Evolutionary conservation across 2,329 filamentous ascomycete genomes (phyloP).

Genomic region (Sphaerulina populicola): DNA sequence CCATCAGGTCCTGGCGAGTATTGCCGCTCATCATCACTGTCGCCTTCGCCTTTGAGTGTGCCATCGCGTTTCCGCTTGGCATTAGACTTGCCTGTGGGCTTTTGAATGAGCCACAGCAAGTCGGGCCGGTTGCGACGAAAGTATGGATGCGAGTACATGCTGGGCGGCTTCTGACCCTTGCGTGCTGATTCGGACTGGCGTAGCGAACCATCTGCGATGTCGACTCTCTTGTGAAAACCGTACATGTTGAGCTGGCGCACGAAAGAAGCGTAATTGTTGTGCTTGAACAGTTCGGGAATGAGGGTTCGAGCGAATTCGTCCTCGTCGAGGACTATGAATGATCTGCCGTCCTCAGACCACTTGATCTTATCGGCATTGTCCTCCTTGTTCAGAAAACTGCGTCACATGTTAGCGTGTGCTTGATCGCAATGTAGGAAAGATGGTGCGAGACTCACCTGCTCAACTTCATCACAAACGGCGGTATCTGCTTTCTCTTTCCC

Average conservation of each 20-base stretch:
- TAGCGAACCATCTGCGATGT: constrained; percentile 95
- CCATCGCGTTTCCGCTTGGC: constrained; percentile 48
- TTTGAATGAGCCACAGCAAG: constrained; percentile 90
- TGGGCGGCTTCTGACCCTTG: constrained; percentile 84
- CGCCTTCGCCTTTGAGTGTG: constrained; percentile 51
- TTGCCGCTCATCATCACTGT: constrained; percentile 58
- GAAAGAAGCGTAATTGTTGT: constrained; percentile 72
- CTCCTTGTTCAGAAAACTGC: constrained; percentile 73
- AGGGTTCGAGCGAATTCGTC: constrained; percentile 72
- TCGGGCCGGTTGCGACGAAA: constrained; percentile 91
- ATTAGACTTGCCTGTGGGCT: constrained; percentile 64
- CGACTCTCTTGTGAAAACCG: constrained; percentile 48
- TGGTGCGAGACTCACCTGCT: constrained; percentile 62
- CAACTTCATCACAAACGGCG: constrained; percentile 93
- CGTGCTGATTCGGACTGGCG: constrained; percentile 94
- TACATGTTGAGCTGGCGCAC: constrained; percentile 60
- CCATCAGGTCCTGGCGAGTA: constrained; percentile 26
- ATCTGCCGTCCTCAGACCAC: constrained; percentile 94
- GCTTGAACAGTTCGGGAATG: constrained; percentile 69
- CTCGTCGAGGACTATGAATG: constrained; percentile 92
- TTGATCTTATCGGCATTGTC: constrained; percentile 92
- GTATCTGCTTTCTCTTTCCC: constrained; percentile 87
- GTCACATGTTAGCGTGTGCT: constrained; percentile 18
- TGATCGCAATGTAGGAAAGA: constrained; percentile 14
- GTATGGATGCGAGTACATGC: constrained; percentile 95